Evolutionary conservation across 2,329 filamentous ascomycete species (phyloP), one percentile per base, ranked within the genome.

Genomic region (Pseudogymnoascus sp.): DNA sequence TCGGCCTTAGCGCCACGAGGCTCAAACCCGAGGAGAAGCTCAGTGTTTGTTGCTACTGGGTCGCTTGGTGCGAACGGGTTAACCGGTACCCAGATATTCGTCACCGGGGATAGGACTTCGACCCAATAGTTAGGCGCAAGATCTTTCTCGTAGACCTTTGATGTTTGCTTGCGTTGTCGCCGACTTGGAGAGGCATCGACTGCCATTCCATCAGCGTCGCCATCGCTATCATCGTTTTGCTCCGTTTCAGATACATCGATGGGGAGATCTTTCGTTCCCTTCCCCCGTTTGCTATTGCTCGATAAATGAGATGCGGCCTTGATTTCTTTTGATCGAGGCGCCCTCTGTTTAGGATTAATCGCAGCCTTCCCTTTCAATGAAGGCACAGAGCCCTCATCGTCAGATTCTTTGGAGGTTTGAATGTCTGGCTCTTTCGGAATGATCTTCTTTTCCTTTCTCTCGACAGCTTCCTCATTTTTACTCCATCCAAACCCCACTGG

Each of bases 71-170:
- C 83, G 5, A 91, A 78, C 0, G 90, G 82, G 64, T 96, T 93
- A 2, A 97, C 88, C 0, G 92, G 82, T 7, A 95, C 82, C 63
- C 89, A 92, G 59, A 85, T 90, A 62, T 90, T 85, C 0, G 90
- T 93, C 3, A 91, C 81, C 1, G 91, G 89, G 0, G 93, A 97
- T 1, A 95, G 79, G 2, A 90, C 88, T 74, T 99, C 95, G 0
- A 89, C 89, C 95, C 95, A 99, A 74, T 97, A 97, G 60, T 90
- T 88, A 1, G 95, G 93, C 2, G 87, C 84, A 29, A 97, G 80
- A 68, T 96, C 92, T 19, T 82, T 80, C 69, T 96, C 91, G 69
- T 88, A 90, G 62, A 81, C 79, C 64, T 79, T 81, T 11, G 69
- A 70, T n/a, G 68, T 63, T 17, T 60, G 53, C 17, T 31, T 35